These are phyloP conservation scores for Insectozyma bohioensis DNA, from an alignment of 1,139 yeast species.

Conservation along the genomic window DNA sequence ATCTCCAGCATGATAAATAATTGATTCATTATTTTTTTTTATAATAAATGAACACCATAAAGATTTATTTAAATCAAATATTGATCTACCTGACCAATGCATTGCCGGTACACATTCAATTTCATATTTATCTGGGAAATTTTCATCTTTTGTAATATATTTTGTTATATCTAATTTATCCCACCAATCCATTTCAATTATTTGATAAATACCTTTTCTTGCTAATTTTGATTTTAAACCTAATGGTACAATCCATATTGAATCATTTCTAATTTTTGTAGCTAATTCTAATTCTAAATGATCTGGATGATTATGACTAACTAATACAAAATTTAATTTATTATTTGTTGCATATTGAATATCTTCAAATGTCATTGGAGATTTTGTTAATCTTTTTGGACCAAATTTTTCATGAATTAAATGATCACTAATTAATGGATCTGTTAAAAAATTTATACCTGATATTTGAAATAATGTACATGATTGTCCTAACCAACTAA, in stretches of 20 bases:
- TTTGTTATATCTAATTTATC: constrained; percentile 52
- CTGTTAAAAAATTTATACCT: constrained; percentile 76
- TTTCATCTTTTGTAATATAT: constrained; percentile 21
- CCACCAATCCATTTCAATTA: constrained; percentile 92
- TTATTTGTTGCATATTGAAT: constrained; percentile 52
- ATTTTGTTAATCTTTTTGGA: constrained; percentile 73
- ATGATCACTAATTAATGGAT: constrained; percentile 76
- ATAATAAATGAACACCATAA: constrained; percentile 87
- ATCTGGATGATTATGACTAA: constrained; percentile 95
- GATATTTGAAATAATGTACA: constrained; percentile 74
- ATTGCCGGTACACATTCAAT: constrained; percentile 90
- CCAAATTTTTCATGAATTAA: constrained; percentile 67
- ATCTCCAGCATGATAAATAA: constrained; percentile 91
- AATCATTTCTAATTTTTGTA: constrained; percentile 54
- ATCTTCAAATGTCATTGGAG: constrained; percentile 65
- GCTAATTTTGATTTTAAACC: constrained; percentile 68
- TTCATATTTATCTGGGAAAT: constrained; percentile 57
- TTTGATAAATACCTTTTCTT: constrained; percentile 53
- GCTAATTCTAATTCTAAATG: constrained; percentile 73
- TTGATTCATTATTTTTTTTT: constrained; percentile 61
- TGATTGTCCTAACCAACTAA: constrained; percentile 94
- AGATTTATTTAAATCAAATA: constrained; percentile 75
- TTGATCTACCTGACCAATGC: constrained; percentile 93
- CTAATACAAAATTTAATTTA: constrained; percentile 67
- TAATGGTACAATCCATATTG: constrained; percentile 82